These are phyloP conservation scores for Tricholoma sp. DNA, from an alignment of 768 basidiomycete species.

Conservation along the genomic window DNA sequence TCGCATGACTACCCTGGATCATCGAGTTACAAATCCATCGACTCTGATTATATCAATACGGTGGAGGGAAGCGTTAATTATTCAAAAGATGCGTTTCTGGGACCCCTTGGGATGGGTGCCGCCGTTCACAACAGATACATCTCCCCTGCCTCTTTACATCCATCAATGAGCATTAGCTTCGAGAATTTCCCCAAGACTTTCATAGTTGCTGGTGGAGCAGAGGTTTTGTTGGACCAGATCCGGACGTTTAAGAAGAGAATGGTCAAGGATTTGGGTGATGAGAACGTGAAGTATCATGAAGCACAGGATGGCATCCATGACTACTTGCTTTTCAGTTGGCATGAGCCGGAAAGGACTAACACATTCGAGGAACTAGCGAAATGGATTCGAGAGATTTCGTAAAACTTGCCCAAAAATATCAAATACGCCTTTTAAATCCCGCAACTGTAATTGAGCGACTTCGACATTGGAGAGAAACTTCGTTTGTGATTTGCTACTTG, in stretches of 20 bases:
- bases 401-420: not conserved
- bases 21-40: constrained; percentile 28
- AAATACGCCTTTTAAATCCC: too few species aligned
- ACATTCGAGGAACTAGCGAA: constrained; percentile 43
- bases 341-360: constrained; percentile 48
- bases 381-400: constrained; percentile 16
- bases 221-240: constrained; percentile 48
- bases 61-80: constrained; percentile 17
- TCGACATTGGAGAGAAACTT: too few species aligned
- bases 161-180: constrained; percentile 36
- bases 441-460: too few species aligned
- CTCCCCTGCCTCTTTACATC: constrained; percentile 49
- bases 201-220: constrained; percentile 52
- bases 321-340: constrained; percentile 43
- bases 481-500: too few species aligned
- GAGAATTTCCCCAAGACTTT: constrained; percentile 57
- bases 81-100: constrained; percentile 39
- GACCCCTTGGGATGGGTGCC: constrained; percentile 41
- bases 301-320: constrained; percentile 52
- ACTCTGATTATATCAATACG: constrained; percentile 33
- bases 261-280: constrained; percentile 44
- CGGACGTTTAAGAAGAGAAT: constrained; percentile 42
- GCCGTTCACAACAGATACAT: constrained; percentile 48
- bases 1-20: constrained; percentile 35
- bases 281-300: constrained; percentile 44